A percentile compares a stretch with the other conserved stretches of the same genome.
phyloP scores from a whole-genome alignment of 345 rosid species.

The Xanthoceras sorbifolium region DNA sequence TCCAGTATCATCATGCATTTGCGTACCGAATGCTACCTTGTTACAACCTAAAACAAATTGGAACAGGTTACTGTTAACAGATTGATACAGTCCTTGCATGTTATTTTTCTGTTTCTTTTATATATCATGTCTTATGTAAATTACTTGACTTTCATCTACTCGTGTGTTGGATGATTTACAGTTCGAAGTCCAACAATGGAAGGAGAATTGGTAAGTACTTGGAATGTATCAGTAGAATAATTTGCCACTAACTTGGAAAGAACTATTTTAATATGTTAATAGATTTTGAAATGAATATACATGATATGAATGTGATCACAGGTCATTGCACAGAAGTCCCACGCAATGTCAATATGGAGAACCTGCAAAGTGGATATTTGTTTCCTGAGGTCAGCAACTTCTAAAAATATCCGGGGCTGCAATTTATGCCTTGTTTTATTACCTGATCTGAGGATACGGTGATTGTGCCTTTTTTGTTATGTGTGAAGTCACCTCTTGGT shows the following conservation, averaged over 20 bases:
- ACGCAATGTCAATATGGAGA: constrained; percentile 46
- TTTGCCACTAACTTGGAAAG: not conserved
- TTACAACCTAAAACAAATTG: constrained; percentile 8
- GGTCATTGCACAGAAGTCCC: constrained; percentile 39
- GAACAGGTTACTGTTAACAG: constrained; percentile 12
- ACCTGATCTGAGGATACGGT: not conserved
- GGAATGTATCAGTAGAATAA: not conserved
- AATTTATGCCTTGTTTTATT: not conserved
- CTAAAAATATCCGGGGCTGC: not conserved
- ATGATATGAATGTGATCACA: constrained; percentile 14
- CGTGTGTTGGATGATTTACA: constrained; percentile 1
- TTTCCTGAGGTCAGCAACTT: constrained; percentile 43
- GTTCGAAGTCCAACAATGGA: constrained; percentile 18
- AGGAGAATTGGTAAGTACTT: constrained; percentile 28
- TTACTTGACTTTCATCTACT: not conserved
- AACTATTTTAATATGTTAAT: too few species aligned
- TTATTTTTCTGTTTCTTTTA: not conserved
- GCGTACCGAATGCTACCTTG: constrained; percentile 23
- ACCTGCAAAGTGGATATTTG: constrained; percentile 40
- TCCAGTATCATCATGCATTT: constrained; percentile 10
- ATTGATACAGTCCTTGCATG: not conserved
- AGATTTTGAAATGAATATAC: not conserved
- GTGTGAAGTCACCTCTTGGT: not conserved
- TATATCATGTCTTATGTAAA: not conserved
- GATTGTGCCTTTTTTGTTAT: not conserved